Base-by-base conservation (phyloP, 495 filamentous ascomycete genomes). In the Neurospora sp. region DNA sequence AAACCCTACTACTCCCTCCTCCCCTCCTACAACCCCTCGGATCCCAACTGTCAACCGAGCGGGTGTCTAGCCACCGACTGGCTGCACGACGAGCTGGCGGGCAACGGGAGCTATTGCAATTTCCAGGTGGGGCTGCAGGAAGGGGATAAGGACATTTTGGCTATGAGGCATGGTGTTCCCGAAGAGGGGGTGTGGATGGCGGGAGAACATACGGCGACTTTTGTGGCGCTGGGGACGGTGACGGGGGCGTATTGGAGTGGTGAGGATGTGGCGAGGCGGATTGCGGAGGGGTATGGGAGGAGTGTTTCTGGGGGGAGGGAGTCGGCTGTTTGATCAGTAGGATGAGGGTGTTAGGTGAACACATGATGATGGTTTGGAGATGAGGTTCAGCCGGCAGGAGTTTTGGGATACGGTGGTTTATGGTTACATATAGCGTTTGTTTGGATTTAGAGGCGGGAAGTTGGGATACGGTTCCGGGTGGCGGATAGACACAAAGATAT, bases 161-260 rank as follows among this genome's bases (percentile, higher is more conserved):
- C 85, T 2, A 88, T 97, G 84, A 84, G 94, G 39, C 82, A 86
- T 3, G 95, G 94, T 3, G 81, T 92, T 59, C 85, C 88, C 5
- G 88, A 87, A 14, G 85, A 92, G 20, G 89, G 91, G 1, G 75
- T 98, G 5, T 99, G 94, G 94, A 88, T 98, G 75, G 96, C 95
- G 1, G 95, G 95, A 0, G 95, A 99, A 80, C 96, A 98, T 82
- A 97, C 94, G 38, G 89, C 93, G 37, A 95, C 95, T 38, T 96
- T 97, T 80, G 89, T 94, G 22, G 93, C 92, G 18, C 79, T 97
- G 69, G 94, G 94, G 1, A 97, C 94, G 9, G 91, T 89, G 12
- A 94, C 93, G 3, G 94, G 94, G 3, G 94, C 94, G 12, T 98
- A 93, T 74, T 97, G 93, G 94, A 94, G 92, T 79, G 95, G 95